Base-by-base conservation (phyloP, 192 early-diverging fungal species). In the Linnemannia exigua region DNA sequence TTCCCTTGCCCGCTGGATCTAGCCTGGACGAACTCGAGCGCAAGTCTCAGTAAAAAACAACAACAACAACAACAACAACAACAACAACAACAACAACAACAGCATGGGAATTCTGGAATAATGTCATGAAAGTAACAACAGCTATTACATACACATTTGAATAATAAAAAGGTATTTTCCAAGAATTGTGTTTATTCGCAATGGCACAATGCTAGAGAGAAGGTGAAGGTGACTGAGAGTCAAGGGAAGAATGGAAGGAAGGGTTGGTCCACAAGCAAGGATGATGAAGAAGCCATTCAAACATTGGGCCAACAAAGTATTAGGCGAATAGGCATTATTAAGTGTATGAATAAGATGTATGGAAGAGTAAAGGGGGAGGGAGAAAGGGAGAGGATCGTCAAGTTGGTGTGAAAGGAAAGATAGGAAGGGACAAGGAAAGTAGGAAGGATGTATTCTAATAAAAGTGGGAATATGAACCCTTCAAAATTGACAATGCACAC, bases 1-100 rank as follows among this genome's bases (percentile, higher is more conserved):
- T 95, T 35, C 95, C 94, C 12, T 82, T 91, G 86, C 74, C 79
- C 67, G 75, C 78, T 25, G 79, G 78, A 14, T 22, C 15, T 16
- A 70, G 67, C 19, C 75, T 86, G 47, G 84, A 86, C 46, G 70
- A 72, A 47, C 63, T 86, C 3, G 84, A 86, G 74, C 76, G 35
- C 12, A 86, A 86, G 58, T 72, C 74, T 5, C 33, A 79, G 54
- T 85, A 76, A 72, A 36, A 4, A n/a, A n/a, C n/a, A n/a, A n/a
- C n/a, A n/a, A n/a, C n/a, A n/a, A n/a, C n/a, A n/a, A n/a, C n/a
- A n/a, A n/a, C n/a, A n/a, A n/a, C n/a, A n/a, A n/a, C n/a, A n/a
- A n/a, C n/a, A n/a, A n/a, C n/a, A n/a, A n/a, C n/a, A n/a, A n/a
- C n/a, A n/a, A 63, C 28, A 33, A 50, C 48, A 17, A 17, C 28